These are phyloP conservation scores for Ziziphus jujuba DNA, from an alignment of 306 rosid species.

Conservation along the genomic window DNA sequence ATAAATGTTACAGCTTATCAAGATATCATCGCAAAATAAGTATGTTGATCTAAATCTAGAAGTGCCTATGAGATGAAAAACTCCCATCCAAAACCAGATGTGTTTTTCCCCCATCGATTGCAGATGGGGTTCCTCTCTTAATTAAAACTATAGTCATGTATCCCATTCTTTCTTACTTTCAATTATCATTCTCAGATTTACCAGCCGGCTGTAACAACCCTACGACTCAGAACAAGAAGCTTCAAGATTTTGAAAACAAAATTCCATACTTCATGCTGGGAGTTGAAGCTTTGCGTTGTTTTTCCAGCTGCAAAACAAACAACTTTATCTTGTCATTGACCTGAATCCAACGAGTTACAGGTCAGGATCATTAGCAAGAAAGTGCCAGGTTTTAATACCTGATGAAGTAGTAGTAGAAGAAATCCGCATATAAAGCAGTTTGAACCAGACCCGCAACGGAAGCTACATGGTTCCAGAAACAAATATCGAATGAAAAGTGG, in stretches of 20 bases:
- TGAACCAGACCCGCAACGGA: slow-evolving; percentile 82
- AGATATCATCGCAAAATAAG: slow-evolving; percentile 10
- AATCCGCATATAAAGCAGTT: slow-evolving; percentile 92
- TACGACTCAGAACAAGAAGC: slow-evolving; percentile 17
- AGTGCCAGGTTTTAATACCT: slow-evolving; percentile 45
- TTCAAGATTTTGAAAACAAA: slow-evolving; percentile 27
- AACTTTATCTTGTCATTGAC: not conserved
- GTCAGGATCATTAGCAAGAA: slow-evolving; percentile 4
- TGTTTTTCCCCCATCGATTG: not conserved
- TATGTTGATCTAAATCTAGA: slow-evolving; percentile 5
- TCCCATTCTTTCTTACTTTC: not conserved
- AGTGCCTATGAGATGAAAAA: slow-evolving; percentile 24
- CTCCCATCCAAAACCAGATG: not conserved
- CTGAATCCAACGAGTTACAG: not conserved
- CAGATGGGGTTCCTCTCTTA: slow-evolving; percentile 14
- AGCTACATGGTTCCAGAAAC: slow-evolving; percentile 47
- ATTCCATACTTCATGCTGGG: slow-evolving; percentile 63
- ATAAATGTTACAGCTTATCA: not conserved
- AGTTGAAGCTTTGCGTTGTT: slow-evolving; percentile 80
- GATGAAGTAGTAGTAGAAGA: slow-evolving; percentile 90
- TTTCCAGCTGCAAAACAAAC: slow-evolving; percentile 81
- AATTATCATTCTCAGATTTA: slow-evolving; percentile 9
- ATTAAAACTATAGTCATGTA: slow-evolving; percentile 9
- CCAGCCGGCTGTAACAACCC: slow-evolving; percentile 22
- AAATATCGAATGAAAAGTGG: not conserved